A percentile compares a stretch with the other conserved stretches of the same genome.
These are phyloP conservation scores for Veloboletus limbatus DNA, from an alignment of 1,284 basidiomycete species.

Conservation along the genomic window DNA sequence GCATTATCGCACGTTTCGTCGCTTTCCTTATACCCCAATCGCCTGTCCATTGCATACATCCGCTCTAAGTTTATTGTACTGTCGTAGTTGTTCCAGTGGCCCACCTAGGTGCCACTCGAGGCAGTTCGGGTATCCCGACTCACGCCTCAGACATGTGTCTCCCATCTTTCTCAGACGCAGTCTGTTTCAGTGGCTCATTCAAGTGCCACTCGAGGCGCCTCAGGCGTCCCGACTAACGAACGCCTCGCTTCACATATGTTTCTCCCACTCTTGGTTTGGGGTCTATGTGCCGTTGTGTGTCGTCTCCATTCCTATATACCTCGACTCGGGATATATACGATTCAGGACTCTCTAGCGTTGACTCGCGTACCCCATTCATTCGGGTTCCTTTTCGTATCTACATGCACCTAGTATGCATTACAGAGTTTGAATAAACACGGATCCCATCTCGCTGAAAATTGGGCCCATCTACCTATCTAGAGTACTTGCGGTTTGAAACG, in stretches of 20 bases:
- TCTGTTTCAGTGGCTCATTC: slow-evolving; percentile 4
- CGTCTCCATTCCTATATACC: not conserved
- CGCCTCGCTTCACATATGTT: slow-evolving; percentile 2
- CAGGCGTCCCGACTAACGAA: not conserved
- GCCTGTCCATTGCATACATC: slow-evolving; percentile 9
- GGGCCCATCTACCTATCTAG: not conserved
- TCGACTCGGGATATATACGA: slow-evolving; percentile 14
- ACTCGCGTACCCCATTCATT: not conserved
- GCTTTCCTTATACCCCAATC: slow-evolving; percentile 10
- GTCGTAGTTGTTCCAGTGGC: slow-evolving; percentile 12
- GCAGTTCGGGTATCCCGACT: not conserved
- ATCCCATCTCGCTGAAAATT: too few relatives aligned
- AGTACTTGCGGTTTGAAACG: not conserved
- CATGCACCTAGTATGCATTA: too few relatives aligned
- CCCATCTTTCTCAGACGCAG: not conserved
- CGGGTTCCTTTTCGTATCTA: too few relatives aligned
- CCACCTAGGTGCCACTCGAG: slow-evolving; percentile 10
- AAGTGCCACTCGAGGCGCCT: slow-evolving; percentile 11
- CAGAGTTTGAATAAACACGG: too few relatives aligned
- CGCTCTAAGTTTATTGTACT: slow-evolving; percentile 12
- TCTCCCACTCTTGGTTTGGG: not conserved
- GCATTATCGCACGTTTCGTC: slow-evolving; percentile 18
- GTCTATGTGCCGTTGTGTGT: slow-evolving; percentile 7
- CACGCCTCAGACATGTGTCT: not conserved
- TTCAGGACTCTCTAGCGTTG: slow-evolving; percentile 10